Conservation (phyloP, 768 basidiomycete species). For the Nevesoporus exiguus region DNA sequence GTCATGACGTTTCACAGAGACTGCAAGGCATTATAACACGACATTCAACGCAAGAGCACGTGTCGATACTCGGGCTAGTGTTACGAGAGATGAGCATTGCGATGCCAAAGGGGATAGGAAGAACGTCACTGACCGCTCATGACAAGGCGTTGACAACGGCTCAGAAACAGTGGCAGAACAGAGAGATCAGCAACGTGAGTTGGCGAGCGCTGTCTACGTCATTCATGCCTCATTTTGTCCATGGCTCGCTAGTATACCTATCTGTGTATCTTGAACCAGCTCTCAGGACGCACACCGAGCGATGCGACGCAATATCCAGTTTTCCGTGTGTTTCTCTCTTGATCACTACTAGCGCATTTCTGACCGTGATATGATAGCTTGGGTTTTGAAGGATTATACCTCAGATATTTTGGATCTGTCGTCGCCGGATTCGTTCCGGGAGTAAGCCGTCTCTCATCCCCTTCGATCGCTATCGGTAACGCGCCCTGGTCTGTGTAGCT, state of each 20-base stretch:
- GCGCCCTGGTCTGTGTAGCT: constrained; percentile 37
- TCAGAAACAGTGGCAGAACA: constrained; percentile 80
- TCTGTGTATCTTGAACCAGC: constrained; percentile 83
- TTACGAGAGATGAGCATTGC: constrained; percentile 37
- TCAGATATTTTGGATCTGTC: constrained; percentile 66
- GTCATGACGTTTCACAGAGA: constrained; percentile 56
- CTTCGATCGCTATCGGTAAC: not conserved
- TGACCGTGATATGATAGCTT: constrained; percentile 48
- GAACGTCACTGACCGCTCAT: constrained; percentile 2
- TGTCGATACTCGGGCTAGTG: constrained; percentile 45
- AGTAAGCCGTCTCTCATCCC: constrained; percentile 45
- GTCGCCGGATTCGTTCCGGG: constrained; percentile 60
- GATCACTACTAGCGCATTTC: not conserved
- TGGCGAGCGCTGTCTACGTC: not conserved
- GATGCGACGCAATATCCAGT: constrained; percentile 95
- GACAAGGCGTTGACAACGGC: constrained; percentile 59
- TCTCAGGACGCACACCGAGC: constrained; percentile 89
- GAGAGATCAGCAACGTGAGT: constrained; percentile 88
- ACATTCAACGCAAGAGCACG: constrained; percentile 34
- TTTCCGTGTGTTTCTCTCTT: constrained; percentile 55
- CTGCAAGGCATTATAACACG: constrained; percentile 48
- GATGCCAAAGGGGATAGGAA: constrained; percentile 21
- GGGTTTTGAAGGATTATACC: constrained; percentile 84
- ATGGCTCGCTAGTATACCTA: constrained; percentile 67
- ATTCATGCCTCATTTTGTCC: not conserved